Evolutionary conservation across 129 eudicot species (phyloP), one percentile per base, ranked within the genome.

Genomic region (Erigeron canadensis): DNA sequence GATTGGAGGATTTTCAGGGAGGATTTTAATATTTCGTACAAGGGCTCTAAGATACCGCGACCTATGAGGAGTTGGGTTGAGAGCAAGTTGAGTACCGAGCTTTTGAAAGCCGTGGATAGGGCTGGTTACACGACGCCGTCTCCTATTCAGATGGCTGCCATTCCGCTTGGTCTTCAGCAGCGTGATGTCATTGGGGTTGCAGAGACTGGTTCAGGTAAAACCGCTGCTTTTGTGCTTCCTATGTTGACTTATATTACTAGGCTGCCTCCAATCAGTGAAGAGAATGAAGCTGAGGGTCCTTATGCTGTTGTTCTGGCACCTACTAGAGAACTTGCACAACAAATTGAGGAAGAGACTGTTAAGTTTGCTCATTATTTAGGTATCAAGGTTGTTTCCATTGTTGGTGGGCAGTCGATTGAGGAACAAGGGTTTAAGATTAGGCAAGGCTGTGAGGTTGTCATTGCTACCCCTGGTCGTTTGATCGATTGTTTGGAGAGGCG

Each of bases 281-380:
- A 82, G 46, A 85, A 85, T 45, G 90, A 85, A 48, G 86, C 90
- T 1, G 90, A 85, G 66, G 86, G 90, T 0, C 90, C 90, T 59
- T 85, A 85, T 72, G 90, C 86, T 5, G 90, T 85, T 50, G 90
- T 85, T 42, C 72, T 85, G 89, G 89, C 86, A 7, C 89, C 89
- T 4, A 85, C 89, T 0, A 55, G 86, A 64, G 89, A 82, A 55
- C 82, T 85, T 16, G 89, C 89, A 4, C 89, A 85, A 63, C 86
- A 85, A 58, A 85, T 85, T 73, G 90, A 85, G 71, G 90, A 85
- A 6, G 90, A 85, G 23, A 85, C 87, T 5, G 87, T 82, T 11
- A 85, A 82, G 70, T 85, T 82, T 59, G 90, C 86, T 3, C 90
- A 85, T 58, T 85, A 82, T 76, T 19, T 85, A 55, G 85, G 87